Evolutionary conservation across 2,329 filamentous ascomycete species (phyloP).

Genomic region (Eurotiales sp.): DNA sequence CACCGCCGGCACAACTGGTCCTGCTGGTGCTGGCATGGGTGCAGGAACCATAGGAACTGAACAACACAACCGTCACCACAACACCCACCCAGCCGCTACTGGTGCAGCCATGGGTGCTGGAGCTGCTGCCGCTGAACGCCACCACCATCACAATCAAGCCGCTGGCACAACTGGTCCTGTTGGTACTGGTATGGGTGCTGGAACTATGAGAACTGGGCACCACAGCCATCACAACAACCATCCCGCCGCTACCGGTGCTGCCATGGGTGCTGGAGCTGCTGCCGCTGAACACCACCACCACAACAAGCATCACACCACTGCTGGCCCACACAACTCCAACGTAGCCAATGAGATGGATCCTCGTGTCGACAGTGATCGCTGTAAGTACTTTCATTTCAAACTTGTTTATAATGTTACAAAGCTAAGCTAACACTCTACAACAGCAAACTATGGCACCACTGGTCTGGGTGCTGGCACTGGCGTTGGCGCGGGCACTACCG

Average conservation of each 20-base stretch:
- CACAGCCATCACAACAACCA: too few relatives aligned
- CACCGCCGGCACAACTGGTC: not conserved
- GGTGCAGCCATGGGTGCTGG: conserved; percentile 2
- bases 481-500: not conserved
- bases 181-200: too few relatives aligned
- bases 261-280: conserved; percentile 21
- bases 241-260: too few relatives aligned
- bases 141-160: conserved; percentile 27
- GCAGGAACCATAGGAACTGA: not conserved
- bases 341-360: conserved; percentile 37
- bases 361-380: conserved; percentile 27
- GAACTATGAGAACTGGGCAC: too few relatives aligned
- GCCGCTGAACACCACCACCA: conserved; percentile 33
- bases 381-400: not conserved
- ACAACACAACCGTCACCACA: too few relatives aligned
- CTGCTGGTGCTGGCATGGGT: conserved; percentile 2
- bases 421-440: conserved; percentile 32
- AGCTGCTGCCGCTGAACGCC: conserved; percentile 28
- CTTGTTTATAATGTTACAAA: not conserved
- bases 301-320: too few relatives aligned
- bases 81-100: too few relatives aligned
- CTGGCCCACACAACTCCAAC: conserved; percentile 36
- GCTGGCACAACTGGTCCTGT: not conserved
- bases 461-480: not conserved
- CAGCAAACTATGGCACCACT: conserved; percentile 32